Percentiles rank a stretch among this genome's conserved stretches.
Evolutionary conservation across 2,329 filamentous ascomycete species (phyloP).

Genomic region (Paraphaeosphaeria sporulosa): DNA sequence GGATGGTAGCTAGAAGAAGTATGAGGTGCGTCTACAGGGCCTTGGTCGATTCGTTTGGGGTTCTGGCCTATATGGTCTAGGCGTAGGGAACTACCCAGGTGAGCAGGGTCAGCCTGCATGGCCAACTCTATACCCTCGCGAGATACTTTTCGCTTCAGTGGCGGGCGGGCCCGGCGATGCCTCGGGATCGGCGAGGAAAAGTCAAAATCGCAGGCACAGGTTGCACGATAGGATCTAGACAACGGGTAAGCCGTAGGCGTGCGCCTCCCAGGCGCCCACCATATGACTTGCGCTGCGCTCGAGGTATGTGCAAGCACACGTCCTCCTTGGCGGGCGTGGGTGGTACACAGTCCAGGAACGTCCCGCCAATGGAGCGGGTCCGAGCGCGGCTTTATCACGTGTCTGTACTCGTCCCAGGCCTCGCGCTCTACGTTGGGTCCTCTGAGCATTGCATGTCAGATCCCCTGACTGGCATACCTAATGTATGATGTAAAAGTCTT

Average conservation of each 20-base stretch:
- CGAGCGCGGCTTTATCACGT: neutral
- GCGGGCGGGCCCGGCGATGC: too few relatives aligned
- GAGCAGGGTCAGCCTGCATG: neutral
- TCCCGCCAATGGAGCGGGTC: too few relatives aligned
- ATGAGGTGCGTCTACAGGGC: too few relatives aligned
- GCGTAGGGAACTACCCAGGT: too few relatives aligned
- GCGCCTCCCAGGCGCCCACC: neutral
- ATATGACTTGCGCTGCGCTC: neutral
- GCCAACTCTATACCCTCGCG: too few relatives aligned
- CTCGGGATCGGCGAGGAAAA: neutral
- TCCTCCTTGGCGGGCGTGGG: neutral
- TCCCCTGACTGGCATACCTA: neutral
- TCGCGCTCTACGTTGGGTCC: neutral
- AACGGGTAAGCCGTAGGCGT: neutral
- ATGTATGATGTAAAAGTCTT: rapidly evolving
- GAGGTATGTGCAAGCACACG: neutral
- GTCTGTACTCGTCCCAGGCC: too few relatives aligned
- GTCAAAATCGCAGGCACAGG: neutral
- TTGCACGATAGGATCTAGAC: neutral
- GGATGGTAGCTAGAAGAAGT: too few relatives aligned
- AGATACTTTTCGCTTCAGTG: too few relatives aligned
- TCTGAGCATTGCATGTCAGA: too few relatives aligned
- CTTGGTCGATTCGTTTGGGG: too few relatives aligned
- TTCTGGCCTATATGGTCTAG: too few relatives aligned
- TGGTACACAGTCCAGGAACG: too few relatives aligned